These are phyloP conservation scores for Monascus ruber DNA, from an alignment of 2,329 filamentous ascomycete species.

Conservation along the genomic window DNA sequence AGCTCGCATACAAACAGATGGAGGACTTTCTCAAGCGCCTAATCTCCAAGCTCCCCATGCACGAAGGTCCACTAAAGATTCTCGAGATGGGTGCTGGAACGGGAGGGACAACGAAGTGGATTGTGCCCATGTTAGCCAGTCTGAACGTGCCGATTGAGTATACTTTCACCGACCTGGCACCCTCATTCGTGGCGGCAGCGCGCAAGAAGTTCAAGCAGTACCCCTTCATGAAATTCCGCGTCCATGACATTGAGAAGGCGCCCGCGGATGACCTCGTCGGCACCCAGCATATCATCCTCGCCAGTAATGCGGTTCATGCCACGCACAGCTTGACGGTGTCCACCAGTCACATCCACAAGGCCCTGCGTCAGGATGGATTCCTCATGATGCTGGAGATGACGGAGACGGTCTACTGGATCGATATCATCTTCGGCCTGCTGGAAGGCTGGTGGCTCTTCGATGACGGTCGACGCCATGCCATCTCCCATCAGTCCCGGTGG, in stretches of 20 bases:
- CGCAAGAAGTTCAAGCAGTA: constrained; percentile 18
- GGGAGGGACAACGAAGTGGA: constrained; percentile 19
- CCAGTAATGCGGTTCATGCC: constrained; percentile 27
- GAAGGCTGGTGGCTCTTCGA: constrained; percentile 31
- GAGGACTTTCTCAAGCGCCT: constrained; percentile 18
- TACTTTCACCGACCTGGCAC: constrained; percentile 29
- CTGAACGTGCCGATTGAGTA: constrained; percentile 24
- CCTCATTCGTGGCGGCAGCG: constrained; percentile 24
- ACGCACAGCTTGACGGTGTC: constrained; percentile 19
- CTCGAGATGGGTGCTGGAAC: constrained; percentile 18
- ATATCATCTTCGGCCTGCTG: constrained; percentile 24
- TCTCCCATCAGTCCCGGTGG: constrained; percentile 12
- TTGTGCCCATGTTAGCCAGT: constrained; percentile 16
- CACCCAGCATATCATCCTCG: constrained; percentile 22
- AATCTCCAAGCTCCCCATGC: constrained; percentile 6
- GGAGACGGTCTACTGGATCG: constrained; percentile 15
- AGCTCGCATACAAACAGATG: constrained; percentile 23
- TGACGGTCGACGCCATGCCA: constrained; percentile 24
- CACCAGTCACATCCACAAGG: constrained; percentile 12
- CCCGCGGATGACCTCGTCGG: constrained; percentile 9
- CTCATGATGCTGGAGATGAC: constrained; percentile 25
- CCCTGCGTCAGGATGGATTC: constrained; percentile 18
- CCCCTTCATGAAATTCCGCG: constrained; percentile 12
- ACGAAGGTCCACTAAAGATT: constrained; percentile 20
- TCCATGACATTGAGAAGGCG: constrained; percentile 20